Evolutionary conservation across 768 basidiomycete species (phyloP).

Genomic region (Lyophyllum atratum): DNA sequence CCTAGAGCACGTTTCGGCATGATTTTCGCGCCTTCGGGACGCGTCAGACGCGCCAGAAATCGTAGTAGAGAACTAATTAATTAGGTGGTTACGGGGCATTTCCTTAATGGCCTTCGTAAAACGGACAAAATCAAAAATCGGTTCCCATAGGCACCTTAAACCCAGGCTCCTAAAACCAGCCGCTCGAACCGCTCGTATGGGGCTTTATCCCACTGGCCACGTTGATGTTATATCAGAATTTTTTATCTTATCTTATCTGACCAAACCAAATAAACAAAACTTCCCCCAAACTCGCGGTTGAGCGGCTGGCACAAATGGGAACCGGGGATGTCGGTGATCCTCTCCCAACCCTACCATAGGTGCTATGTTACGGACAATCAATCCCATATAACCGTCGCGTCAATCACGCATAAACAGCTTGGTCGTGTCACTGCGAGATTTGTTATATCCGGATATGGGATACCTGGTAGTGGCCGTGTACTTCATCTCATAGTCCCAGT

Average conservation of each 20-base stretch:
- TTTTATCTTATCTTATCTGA: not conserved
- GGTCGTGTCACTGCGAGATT: not conserved
- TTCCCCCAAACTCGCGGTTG: not conserved
- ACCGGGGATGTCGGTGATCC: not conserved
- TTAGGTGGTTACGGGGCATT: too few relatives aligned
- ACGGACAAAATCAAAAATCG: too few relatives aligned
- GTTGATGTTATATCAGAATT: not conserved
- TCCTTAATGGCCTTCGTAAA: too few relatives aligned
- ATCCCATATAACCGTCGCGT: not conserved
- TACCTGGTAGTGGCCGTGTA: not conserved
- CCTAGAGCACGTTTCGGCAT: too few relatives aligned
- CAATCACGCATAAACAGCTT: not conserved
- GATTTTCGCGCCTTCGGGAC: too few relatives aligned
- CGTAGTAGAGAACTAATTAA: too few relatives aligned
- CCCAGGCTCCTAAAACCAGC: not conserved
- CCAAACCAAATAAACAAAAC: not conserved
- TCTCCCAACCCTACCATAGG: not conserved
- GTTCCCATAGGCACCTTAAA: too few relatives aligned
- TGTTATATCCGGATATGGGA: not conserved
- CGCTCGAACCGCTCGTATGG: not conserved
- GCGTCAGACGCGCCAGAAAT: too few relatives aligned
- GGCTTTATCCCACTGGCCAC: not conserved
- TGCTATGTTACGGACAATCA: too few relatives aligned
- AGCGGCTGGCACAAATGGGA: not conserved
- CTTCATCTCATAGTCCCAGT: not conserved